Conservation (phyloP, 495 filamentous ascomycete genomes). For the Xylaria longipes region DNA sequence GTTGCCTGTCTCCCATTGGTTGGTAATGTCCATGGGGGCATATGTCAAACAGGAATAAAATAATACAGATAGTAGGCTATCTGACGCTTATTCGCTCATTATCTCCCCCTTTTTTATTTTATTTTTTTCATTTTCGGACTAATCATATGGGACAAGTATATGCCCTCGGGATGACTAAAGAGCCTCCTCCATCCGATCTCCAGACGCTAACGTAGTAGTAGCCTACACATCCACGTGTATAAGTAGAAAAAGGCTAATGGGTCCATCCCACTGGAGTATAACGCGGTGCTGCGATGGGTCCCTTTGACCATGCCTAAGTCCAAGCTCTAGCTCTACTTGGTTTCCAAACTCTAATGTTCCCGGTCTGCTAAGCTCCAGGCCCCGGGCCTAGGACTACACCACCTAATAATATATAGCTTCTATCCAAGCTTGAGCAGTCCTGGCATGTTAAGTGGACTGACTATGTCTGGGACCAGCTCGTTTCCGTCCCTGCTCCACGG, state of each 20-base stretch:
- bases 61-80: neutral
- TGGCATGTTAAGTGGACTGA: neutral
- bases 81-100: slow-evolving; percentile 16
- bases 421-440: neutral
- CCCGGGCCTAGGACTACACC: neutral
- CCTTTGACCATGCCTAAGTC: neutral
- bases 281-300: neutral
- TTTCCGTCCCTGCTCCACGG: slow-evolving; percentile 23
- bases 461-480: slow-evolving; percentile 4
- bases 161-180: neutral
- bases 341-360: neutral
- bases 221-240: slow-evolving; percentile 22
- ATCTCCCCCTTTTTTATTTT: neutral
- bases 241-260: slow-evolving; percentile 16
- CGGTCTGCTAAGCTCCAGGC: neutral
- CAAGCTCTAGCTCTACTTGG: slow-evolving; percentile 8
- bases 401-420: neutral
- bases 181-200: slow-evolving; percentile 10
- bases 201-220: slow-evolving; percentile 7
- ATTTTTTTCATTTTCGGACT: slow-evolving; percentile 7
- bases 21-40: too few relatives aligned
- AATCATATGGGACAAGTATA: slow-evolving; percentile 8
- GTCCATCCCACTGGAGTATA: slow-evolving; percentile 5
- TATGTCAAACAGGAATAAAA: neutral
- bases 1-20: neutral